Base-by-base conservation (phyloP, 495 filamentous ascomycete species). In the Lophiotrema nucula region DNA sequence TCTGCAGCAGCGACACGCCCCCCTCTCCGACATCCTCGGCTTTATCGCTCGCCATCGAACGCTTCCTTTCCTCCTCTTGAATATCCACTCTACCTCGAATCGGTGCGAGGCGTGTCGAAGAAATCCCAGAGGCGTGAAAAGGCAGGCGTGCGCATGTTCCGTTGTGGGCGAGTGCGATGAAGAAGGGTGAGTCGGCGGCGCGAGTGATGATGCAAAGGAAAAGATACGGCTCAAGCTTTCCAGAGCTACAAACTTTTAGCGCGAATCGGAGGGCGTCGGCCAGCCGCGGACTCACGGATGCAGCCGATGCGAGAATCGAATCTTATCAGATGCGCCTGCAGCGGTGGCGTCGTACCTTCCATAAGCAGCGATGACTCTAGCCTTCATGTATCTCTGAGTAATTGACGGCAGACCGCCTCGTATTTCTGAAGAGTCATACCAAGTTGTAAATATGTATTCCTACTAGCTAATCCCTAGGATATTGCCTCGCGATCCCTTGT, bases 1-100 rank as follows among this genome's bases (percentile, higher is more conserved):
- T 90, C 74, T 97, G 95, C 8, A 75, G 68, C 15, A 89, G 77
- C 1, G 92, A 88, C 53, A 91, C 88, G 56, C 90, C 79, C 23
- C 76, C 60, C 13, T 76, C 76, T 10, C 67, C 70, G 44, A 67
- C 42, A 53, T 43, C 55, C 24, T 53, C 68, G 38, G 74, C 69
- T 47, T 74, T 72, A 13, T 70, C 67, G 23, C 65, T 49, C 55
- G 66, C 58, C 64, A 67, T 71, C 24, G 58, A 57, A 62, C 59
- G 18, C 16, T 13, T 22, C 8, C 26, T n/a, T 27, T n/a, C 10
- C 46, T 15, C n/a, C 18, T 11, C 19, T 12, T 13, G 13, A 31
- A 6, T 3, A 3, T 16, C 38, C 10, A 18, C 18, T 51, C 47
- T 59, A 61, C 62, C 62, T 60, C 62, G 62, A 42, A 25, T 60